phyloP scores from a whole-genome alignment of 441 rosid species.

The Cnidoscolus chayamansa region DNA sequence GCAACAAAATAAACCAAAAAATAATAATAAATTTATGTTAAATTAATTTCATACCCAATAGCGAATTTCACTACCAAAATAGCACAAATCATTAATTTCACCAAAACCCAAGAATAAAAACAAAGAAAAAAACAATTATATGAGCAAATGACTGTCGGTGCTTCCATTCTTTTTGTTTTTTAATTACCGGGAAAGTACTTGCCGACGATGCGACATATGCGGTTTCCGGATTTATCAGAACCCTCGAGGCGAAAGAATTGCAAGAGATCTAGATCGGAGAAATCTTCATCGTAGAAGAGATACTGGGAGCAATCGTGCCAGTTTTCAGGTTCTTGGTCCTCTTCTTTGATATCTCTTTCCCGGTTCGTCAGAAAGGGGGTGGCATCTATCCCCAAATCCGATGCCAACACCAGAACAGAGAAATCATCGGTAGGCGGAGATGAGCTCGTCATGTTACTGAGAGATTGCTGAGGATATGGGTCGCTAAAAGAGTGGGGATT shows the following conservation, averaged over 20 bases:
- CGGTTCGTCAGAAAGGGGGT: constrained; percentile 51
- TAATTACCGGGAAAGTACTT: constrained; percentile 67
- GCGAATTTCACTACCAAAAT: not conserved
- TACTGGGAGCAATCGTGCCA: constrained; percentile 82
- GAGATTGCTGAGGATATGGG: not conserved
- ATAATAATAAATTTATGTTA: not conserved
- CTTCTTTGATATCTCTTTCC: constrained; percentile 21
- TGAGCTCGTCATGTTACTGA: constrained; percentile 33
- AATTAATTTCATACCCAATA: not conserved
- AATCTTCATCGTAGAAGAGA: constrained; percentile 60
- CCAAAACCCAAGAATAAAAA: not conserved
- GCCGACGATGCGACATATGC: constrained; percentile 59
- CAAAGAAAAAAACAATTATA: not conserved
- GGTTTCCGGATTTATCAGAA: constrained; percentile 62
- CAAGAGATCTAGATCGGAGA: constrained; percentile 75
- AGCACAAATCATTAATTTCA: not conserved
- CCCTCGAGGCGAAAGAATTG: constrained; percentile 74
- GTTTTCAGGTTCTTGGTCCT: constrained; percentile 27
- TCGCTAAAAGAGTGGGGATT: not conserved
- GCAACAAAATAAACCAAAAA: not conserved
- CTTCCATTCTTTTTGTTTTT: not conserved
- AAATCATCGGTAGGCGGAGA: constrained; percentile 46
- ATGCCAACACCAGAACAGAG: constrained; percentile 78
- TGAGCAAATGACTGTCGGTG: not conserved
- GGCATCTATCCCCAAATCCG: constrained; percentile 83